Evolutionary conservation across 2,329 filamentous ascomycete genomes (phyloP), one percentile per base, ranked within the genome.

Genomic region (Lasiodiplodia sp.): DNA sequence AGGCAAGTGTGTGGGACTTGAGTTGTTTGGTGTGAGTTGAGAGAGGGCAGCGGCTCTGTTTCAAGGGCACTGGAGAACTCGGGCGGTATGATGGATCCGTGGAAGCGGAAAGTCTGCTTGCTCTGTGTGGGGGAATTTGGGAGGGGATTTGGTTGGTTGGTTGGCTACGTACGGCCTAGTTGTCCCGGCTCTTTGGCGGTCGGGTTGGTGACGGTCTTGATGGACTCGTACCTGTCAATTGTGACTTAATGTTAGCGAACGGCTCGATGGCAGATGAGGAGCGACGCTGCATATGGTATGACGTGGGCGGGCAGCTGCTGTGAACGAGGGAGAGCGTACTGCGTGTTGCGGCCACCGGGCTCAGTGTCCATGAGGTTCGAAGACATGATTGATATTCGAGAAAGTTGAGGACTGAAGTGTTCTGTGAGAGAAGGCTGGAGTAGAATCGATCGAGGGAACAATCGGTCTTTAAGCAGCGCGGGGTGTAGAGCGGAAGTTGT

Each of bases 281-380:
- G 14, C 44, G 34, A 4, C 6, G 12, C 21, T 25, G 67, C 47
- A 44, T 6, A 23, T 37, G 10, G 25, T 57, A 31, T 23, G 23
- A 18, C 31, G n/a, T 58, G 28, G 31, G 40, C 40, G 44, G 23
- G 38, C 28, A 38, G 44, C 21, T 6, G 38, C 44, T 53, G 25
- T 10, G 67, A 18, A 56, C n/a, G 58, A 44, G 34, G 66, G 7
- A n/a, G 2, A 14, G 72, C 80, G 67, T 81, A 88, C 84, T 88
- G 88, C 4, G 84, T 86, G 69, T 83, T 83, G 77, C 90, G 87
- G 72, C 88, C 88, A 74, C 88, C 88, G 21, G 82, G 81, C 68
- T 85, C 84, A 37, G 86, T 89, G 72, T 88, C 83, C 83, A 90
- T 86, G 52, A 90, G 79, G 71, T 84, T 83, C 21, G 81, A 78